A percentile compares a stretch with the other conserved stretches of the same genome.
Evolutionary conservation across 78 protist genomes (phyloP).

Genomic region (Pigoraptor vietnamica): DNA sequence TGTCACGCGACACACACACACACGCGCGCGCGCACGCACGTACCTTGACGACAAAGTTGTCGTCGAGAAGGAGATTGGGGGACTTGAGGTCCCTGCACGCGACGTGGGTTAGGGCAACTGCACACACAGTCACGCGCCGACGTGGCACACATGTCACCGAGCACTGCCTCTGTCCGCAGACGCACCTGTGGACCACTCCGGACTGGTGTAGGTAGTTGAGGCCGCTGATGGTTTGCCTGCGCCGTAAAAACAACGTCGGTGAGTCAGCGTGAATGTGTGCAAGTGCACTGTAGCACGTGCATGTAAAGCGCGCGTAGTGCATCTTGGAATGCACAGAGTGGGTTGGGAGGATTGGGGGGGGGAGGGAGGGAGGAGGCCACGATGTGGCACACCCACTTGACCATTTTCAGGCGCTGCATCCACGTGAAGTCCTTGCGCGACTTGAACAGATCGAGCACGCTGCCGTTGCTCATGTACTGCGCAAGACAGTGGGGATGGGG

Average conservation of each 20-base stretch:
- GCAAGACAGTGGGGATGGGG: not conserved
- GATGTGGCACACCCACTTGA: too few species aligned
- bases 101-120: too few species aligned
- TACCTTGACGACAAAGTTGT: not conserved
- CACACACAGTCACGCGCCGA: too few species aligned
- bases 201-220: not conserved
- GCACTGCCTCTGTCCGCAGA: too few species aligned
- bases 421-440: not conserved
- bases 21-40: not conserved
- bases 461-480: not conserved
- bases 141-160: too few species aligned
- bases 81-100: not conserved
- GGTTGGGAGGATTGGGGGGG: too few species aligned
- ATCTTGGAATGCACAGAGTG: too few species aligned
- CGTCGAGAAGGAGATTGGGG: not conserved
- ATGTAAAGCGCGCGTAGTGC: too few species aligned
- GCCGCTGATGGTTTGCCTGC: not conserved
- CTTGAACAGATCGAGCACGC: not conserved
- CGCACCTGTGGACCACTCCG: not conserved
- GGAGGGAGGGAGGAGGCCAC: too few species aligned
- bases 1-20: not conserved
- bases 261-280: too few species aligned
- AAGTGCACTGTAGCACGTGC: too few species aligned
- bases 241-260: not conserved
- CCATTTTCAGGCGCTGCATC: not conserved